A percentile compares a stretch with the other conserved stretches of the same genome.
phyloP scores from a whole-genome alignment of 495 filamentous ascomycete genomes.

The Penicillium mononematosum region DNA sequence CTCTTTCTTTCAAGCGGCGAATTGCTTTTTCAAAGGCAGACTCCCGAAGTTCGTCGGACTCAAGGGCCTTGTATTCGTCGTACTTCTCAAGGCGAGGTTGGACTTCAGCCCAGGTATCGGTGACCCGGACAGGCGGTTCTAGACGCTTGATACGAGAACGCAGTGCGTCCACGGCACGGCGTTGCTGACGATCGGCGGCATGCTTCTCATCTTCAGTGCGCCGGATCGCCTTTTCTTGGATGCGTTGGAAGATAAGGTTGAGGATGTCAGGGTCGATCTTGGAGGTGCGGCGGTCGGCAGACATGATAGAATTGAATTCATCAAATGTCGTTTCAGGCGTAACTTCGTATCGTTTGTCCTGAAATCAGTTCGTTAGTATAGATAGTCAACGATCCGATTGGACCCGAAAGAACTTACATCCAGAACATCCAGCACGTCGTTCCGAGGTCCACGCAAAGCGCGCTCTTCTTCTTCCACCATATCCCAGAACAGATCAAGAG shows the following conservation, averaged over 20 bases:
- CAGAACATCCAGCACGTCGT: conserved; percentile 84
- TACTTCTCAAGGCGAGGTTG: conserved; percentile 72
- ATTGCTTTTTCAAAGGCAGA: conserved; percentile 91
- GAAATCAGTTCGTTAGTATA: conserved; percentile 22
- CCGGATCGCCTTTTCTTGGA: conserved; percentile 74
- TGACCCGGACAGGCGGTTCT: conserved; percentile 74
- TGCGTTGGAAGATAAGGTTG: conserved; percentile 75
- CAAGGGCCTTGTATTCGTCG: conserved; percentile 78
- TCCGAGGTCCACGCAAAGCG: conserved; percentile 73
- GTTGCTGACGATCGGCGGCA: conserved; percentile 79
- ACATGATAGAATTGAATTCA: conserved; percentile 76
- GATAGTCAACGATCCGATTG: background rate
- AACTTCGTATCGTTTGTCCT: conserved; percentile 92
- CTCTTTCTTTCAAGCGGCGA: conserved; percentile 83
- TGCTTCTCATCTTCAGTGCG: conserved; percentile 83
- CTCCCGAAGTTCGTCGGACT: conserved; percentile 76
- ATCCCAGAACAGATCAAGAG: conserved; percentile 97
- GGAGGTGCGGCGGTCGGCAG: conserved; percentile 79
- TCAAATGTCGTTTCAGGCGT: conserved; percentile 80
- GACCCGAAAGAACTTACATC: conserved; percentile 59
- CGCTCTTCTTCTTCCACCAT: conserved; percentile 91
- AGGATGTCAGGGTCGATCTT: conserved; percentile 75
- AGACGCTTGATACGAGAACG: conserved; percentile 87
- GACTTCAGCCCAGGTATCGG: conserved; percentile 84
- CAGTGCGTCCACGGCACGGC: conserved; percentile 78